Percentiles rank a stretch among this genome's conserved stretches.
Conservation (phyloP, 1,284 basidiomycete species). For the Chalciporus sp. region DNA sequence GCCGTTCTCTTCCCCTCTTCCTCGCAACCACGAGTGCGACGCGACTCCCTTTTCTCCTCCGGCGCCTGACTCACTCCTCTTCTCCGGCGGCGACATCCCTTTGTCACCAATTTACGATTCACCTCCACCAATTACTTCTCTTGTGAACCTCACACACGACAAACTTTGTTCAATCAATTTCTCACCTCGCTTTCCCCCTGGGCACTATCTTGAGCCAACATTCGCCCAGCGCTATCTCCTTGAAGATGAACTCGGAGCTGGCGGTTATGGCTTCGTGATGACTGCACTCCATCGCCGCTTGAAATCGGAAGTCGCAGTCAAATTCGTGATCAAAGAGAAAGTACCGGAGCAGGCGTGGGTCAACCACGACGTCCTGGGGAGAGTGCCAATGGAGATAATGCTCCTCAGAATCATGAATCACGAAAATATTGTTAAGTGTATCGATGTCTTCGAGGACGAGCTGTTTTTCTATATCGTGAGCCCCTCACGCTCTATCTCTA, state of each 20-base stretch:
- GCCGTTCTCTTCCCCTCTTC: background rate
- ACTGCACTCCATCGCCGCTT: constrained; percentile 62
- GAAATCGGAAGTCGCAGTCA: constrained; percentile 81
- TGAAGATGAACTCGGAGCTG: constrained; percentile 82
- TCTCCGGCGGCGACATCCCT: constrained; percentile 16
- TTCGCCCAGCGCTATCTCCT: constrained; percentile 74
- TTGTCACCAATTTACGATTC: constrained; percentile 6
- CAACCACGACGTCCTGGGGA: constrained; percentile 59
- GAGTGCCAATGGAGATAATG: constrained; percentile 81
- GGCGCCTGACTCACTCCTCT: constrained; percentile 28
- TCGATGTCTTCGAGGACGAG: constrained; percentile 83
- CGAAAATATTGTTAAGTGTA: constrained; percentile 79
- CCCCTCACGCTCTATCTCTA: constrained; percentile 15
- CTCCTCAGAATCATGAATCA: constrained; percentile 77
- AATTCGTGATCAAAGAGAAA: constrained; percentile 89
- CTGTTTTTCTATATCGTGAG: constrained; percentile 85
- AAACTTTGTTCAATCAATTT: constrained; percentile 41
- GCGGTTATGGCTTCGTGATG: constrained; percentile 93
- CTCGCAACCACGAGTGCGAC: background rate
- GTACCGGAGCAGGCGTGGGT: constrained; percentile 83
- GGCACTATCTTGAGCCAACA: constrained; percentile 63
- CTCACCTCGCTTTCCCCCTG: constrained; percentile 60
- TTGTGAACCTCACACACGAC: background rate
- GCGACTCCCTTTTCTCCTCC: background rate
- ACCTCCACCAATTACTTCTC: background rate